phyloP scores from a whole-genome alignment of 352 stramenopile species.

The Blastocystis sp. region DNA sequence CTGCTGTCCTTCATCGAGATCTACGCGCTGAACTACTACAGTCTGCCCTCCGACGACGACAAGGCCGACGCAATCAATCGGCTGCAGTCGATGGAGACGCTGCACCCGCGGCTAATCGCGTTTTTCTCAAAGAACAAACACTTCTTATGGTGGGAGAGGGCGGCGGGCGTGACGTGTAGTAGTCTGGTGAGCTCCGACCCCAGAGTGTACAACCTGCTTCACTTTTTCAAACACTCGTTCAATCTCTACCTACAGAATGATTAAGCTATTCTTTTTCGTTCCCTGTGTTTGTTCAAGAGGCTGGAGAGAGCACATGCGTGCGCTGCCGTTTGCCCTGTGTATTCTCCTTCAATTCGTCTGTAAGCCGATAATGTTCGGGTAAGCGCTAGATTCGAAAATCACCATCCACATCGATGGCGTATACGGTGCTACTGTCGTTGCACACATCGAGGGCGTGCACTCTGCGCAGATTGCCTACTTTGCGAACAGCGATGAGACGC shows the following conservation, averaged over 20 bases:
- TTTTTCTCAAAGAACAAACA: constrained; percentile 15
- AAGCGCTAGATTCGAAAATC: neutral
- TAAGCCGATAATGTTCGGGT: neutral
- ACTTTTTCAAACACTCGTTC: constrained; percentile 68
- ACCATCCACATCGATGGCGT: neutral
- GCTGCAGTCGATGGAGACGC: constrained; percentile 9
- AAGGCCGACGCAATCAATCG: neutral
- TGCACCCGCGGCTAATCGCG: constrained; percentile 23
- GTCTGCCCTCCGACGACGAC: neutral
- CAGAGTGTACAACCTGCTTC: constrained; percentile 29
- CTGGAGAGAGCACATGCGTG: neutral
- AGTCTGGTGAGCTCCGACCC: constrained; percentile 22
- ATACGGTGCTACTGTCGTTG: neutral
- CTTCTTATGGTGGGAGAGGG: constrained; percentile 2
- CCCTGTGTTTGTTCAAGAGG: neutral
- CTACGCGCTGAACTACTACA: constrained; percentile 38
- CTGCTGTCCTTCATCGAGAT: constrained; percentile 63
- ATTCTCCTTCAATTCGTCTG: neutral
- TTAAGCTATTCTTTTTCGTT: neutral
- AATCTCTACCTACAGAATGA: constrained; percentile 29
- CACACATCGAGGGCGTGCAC: neutral
- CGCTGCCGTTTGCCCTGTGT: neutral
- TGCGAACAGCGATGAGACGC: neutral
- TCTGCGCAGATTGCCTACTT: neutral
- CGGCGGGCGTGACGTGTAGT: constrained; percentile 18